Conservation (phyloP, 805 yeast species). For the Ogataea nitratoaversa region DNA sequence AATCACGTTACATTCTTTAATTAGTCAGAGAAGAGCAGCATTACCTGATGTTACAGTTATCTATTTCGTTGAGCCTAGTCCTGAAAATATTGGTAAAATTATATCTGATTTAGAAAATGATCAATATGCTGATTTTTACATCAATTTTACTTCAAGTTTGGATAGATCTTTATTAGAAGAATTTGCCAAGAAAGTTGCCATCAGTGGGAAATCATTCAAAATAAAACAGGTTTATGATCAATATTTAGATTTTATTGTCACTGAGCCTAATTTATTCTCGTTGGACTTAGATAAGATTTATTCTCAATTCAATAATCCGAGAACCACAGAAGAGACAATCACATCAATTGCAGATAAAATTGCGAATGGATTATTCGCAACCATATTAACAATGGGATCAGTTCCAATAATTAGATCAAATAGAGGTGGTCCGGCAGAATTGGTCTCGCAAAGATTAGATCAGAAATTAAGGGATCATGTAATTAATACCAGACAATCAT, state of each 20-base stretch:
- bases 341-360: conserved; percentile 62
- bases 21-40: conserved; percentile 69
- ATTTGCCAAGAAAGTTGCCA: conserved; percentile 77
- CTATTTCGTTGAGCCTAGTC: conserved; percentile 85
- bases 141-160: conserved; percentile 83
- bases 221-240: conserved; percentile 92
- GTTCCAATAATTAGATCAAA: conserved; percentile 91
- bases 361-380: conserved; percentile 76
- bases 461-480: conserved; percentile 80
- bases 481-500: conserved; percentile 50
- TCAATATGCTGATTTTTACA: conserved; percentile 71
- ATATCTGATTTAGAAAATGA: conserved; percentile 70
- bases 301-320: conserved; percentile 63
- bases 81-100: conserved; percentile 65
- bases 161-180: conserved; percentile 79
- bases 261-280: conserved; percentile 88
- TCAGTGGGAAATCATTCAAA: conserved; percentile 55
- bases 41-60: conserved; percentile 93
- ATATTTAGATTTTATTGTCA: conserved; percentile 84
- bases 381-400: conserved; percentile 69
- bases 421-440: conserved; percentile 91
- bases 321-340: conserved; percentile 70
- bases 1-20: conserved; percentile 80
- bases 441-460: conserved; percentile 85
- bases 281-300: conserved; percentile 66